A percentile compares a stretch with the other conserved stretches of the same genome.
Conservation (phyloP, 352 stramenopile genomes). For the Pythium volutum region DNA sequence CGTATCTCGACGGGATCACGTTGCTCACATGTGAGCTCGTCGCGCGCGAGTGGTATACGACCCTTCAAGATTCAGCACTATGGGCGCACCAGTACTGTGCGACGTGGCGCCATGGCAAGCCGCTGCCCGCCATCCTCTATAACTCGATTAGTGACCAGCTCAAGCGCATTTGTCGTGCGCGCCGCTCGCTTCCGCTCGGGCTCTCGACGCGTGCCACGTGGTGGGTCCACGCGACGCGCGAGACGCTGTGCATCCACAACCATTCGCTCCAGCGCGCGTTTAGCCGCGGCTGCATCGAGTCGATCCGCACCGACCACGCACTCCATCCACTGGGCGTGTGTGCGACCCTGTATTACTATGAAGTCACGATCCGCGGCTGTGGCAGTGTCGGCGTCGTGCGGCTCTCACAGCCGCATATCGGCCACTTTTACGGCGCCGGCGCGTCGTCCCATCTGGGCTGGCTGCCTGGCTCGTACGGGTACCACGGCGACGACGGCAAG, state of each 20-base stretch:
- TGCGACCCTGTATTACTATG: conserved; percentile 31
- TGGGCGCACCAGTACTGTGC: conserved; percentile 30
- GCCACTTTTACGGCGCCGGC: conserved; percentile 29
- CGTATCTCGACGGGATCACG: conserved; percentile 30
- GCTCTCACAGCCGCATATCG: conserved; percentile 8
- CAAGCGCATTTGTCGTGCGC: conserved; percentile 21
- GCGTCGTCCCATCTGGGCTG: conserved; percentile 37
- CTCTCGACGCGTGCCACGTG: conserved; percentile 33
- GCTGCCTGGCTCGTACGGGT: conserved; percentile 36
- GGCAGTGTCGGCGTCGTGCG: conserved; percentile 33
- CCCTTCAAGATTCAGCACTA: conserved; percentile 12
- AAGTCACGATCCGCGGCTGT: conserved; percentile 25
- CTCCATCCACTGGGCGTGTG: conserved; percentile 14
- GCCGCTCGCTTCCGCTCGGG: conserved; percentile 9
- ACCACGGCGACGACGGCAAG: conserved; percentile 33
- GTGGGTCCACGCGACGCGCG: conserved; percentile 17
- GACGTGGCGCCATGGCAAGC: conserved; percentile 14
- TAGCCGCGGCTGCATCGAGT: conserved; percentile 29
- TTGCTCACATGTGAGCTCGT: conserved; percentile 28
- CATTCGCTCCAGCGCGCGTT: conserved; percentile 28
- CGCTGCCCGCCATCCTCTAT: conserved; percentile 2
- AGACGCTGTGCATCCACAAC: conserved; percentile 35
- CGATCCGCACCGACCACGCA: conserved; percentile 23
- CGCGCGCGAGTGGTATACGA: conserved; percentile 18
- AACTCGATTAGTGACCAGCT: conserved; percentile 10